Base-by-base conservation (phyloP, 352 stramenopile genomes). In the Phytophthora megakarya region DNA sequence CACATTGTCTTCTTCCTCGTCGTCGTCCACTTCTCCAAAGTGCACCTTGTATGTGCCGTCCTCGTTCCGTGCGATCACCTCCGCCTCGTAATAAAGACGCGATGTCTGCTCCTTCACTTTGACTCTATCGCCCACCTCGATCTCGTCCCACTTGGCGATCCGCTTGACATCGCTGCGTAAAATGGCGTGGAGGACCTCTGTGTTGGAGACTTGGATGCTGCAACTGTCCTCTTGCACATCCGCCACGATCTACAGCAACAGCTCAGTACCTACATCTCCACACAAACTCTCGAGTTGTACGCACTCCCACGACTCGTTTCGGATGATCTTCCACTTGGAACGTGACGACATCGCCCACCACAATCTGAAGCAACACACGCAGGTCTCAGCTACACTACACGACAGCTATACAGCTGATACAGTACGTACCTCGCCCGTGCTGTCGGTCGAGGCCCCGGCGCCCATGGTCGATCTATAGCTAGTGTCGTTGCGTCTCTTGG, bases 31-130 rank as follows among this genome's bases (percentile, higher is more conserved):
- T 15, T 87, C 76, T 32, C 54, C 67, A 51, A 89, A 89, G 37
- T 80, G 76, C 56, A 89, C 80, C 65, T 81, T 85, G 66, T 84
- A 89, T 2, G 80, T 84, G 58, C 78, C 78, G 43, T 87, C 67
- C 5, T 68, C 61, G 53, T 89, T 83, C 15, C 70, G 65, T 13
- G 61, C 57, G 9, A 83, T 30, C 26, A 88, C 76, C 21, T 86
- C 81, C 11, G 76, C 80, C 51, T 89, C 80, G 42, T 89, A 84
- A 53, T 89, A 89, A 21, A 89, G 54, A 7, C 67, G 66, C 13
- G 74, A 85, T 9, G 75, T 75, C 39, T 85, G 58, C 49, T 89
- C 80, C 69, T 80, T 85, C 50, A 87, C 80, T 48, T 89, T 89
- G 51, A 89, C 76, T 18, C 63, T 80, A 40, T 88, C 80, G 19